Percentiles rank a stretch among this genome's conserved stretches.
Conservation (phyloP, 257 asterid species). For the Lithospermum erythrorhizon region DNA sequence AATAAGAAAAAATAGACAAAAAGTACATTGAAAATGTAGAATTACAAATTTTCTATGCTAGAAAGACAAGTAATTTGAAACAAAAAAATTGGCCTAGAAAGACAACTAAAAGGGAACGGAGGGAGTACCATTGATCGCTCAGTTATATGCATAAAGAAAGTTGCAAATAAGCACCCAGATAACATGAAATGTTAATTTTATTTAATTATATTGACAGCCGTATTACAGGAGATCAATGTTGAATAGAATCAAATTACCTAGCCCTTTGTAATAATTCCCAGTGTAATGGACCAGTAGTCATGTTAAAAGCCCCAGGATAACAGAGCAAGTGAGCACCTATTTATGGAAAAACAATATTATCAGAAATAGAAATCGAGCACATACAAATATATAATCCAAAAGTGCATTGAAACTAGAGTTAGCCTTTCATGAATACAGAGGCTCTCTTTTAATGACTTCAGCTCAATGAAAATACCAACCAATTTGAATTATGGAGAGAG, state of each 20-base stretch:
- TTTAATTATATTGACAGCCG: not conserved
- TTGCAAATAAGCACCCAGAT: not conserved
- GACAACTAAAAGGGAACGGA: no score
- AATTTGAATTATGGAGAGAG: no score
- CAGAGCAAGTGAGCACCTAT: conserved; percentile 87
- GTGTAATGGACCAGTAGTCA: conserved; percentile 90
- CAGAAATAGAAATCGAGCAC: conserved; percentile 10
- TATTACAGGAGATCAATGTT: not conserved
- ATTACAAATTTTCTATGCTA: no score
- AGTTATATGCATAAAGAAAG: not conserved
- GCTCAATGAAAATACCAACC: not conserved
- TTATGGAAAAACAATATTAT: conserved; percentile 12
- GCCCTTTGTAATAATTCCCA: conserved; percentile 91
- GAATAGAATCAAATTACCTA: conserved; percentile 31
- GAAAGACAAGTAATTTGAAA: no score
- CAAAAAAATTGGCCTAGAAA: no score
- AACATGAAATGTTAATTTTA: not conserved
- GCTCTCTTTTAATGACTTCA: no score
- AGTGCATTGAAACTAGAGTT: not conserved
- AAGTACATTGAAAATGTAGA: no score
- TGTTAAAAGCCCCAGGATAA: conserved; percentile 92
- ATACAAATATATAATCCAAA: no score
- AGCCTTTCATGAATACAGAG: not conserved
- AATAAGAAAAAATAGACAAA: no score
- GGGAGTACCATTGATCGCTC: not conserved